Conservation (phyloP, 192 early-diverging fungal species). For the Backusella australiensis region DNA sequence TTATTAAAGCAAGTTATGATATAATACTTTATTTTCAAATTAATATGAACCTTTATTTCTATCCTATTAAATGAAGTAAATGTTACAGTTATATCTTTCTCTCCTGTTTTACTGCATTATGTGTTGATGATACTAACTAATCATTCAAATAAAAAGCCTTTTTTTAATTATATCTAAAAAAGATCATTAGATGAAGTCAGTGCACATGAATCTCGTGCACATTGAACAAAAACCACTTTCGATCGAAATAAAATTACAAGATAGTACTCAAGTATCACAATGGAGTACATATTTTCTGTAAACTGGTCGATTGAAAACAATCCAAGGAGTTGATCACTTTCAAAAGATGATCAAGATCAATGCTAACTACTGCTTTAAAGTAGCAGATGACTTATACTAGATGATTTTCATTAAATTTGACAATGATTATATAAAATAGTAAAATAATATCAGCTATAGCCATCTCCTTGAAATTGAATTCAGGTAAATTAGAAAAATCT, state of each 20-base stretch:
- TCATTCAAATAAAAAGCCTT: neutral
- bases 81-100: neutral
- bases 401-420: neutral
- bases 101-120: neutral
- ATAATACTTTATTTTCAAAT: neutral
- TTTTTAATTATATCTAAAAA: neutral
- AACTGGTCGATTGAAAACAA: neutral
- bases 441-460: neutral
- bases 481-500: neutral
- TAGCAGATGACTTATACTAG: neutral
- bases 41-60: neutral
- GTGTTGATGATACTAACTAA: neutral
- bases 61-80: neutral
- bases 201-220: constrained; percentile 2
- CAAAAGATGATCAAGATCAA: neutral
- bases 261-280: neutral
- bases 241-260: neutral
- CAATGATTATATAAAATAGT: neutral
- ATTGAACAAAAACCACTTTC: neutral
- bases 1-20: neutral
- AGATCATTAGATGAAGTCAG: neutral
- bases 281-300: neutral
- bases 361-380: too few species aligned
- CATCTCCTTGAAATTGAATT: neutral
- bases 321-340: neutral